These are phyloP conservation scores for Echeveria elegans DNA, from an alignment of 164 flowering plant genomes.

Conservation along the genomic window DNA sequence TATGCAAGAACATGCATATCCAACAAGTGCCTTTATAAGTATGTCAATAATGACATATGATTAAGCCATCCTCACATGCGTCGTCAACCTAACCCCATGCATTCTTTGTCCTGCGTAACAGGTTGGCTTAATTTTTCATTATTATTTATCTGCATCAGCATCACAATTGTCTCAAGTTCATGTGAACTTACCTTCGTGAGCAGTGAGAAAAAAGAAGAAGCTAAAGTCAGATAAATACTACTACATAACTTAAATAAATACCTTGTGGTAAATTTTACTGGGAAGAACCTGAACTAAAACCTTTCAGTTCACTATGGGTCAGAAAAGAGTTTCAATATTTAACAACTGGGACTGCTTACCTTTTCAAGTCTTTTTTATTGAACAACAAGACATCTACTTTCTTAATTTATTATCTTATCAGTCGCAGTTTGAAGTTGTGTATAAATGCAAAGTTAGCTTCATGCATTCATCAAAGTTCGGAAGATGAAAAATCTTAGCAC, in stretches of 20 bases:
- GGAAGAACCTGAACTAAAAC: conserved; percentile 2
- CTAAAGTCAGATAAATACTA: too few relatives aligned
- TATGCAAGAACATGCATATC: conserved; percentile 3
- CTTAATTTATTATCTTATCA: conserved; percentile 2
- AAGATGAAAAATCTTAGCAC: background rate
- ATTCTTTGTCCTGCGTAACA: background rate
- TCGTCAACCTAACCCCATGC: background rate
- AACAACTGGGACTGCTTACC: background rate
- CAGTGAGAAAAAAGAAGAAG: background rate
- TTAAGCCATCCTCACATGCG: conserved; percentile 1
- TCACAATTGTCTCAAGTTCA: background rate
- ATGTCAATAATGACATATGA: conserved; percentile 1
- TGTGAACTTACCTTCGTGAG: background rate
- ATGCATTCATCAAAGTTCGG: background rate
- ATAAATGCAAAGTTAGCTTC: background rate
- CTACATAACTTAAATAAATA: too few relatives aligned
- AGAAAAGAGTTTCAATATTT: background rate
- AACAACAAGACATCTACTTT: background rate
- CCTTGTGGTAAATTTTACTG: background rate
- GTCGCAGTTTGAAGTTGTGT: background rate
- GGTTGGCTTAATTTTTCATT: background rate
- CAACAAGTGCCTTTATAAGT: conserved; percentile 2
- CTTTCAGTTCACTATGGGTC: too few relatives aligned
- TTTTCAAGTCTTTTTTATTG: background rate
- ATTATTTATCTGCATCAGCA: background rate